These are phyloP conservation scores for Suhomyces atakaporum DNA, from an alignment of 1,139 yeast species.

Conservation along the genomic window DNA sequence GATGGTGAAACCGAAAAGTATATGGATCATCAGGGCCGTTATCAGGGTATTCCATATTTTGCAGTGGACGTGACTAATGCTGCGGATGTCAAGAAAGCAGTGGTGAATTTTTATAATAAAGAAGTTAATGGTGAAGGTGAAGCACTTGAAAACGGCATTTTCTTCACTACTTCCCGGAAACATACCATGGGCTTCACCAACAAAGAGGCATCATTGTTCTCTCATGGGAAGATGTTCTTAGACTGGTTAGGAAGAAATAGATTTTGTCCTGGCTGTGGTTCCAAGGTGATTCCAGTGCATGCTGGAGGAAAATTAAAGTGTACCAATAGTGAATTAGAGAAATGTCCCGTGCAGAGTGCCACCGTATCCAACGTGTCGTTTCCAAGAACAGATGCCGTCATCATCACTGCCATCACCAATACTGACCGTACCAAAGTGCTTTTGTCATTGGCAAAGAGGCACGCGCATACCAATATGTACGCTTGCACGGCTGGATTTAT, in stretches of 20 bases:
- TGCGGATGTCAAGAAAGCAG: slow-evolving; percentile 24
- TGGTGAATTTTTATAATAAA: slow-evolving; percentile 19
- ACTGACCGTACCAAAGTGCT: slow-evolving; percentile 61
- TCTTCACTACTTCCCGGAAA: slow-evolving; percentile 37
- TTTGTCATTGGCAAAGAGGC: slow-evolving; percentile 67
- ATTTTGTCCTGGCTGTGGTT: slow-evolving; percentile 90
- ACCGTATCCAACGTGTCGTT: slow-evolving; percentile 65
- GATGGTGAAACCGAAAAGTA: slow-evolving; percentile 30
- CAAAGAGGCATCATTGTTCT: slow-evolving; percentile 64
- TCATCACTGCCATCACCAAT: slow-evolving; percentile 77
- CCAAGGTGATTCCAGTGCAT: slow-evolving; percentile 64
- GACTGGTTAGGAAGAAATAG: slow-evolving; percentile 81
- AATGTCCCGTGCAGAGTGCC: slow-evolving; percentile 58
- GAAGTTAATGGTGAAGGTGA: slow-evolving; percentile 3
- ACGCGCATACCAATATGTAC: slow-evolving; percentile 54
- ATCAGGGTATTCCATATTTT: slow-evolving; percentile 73
- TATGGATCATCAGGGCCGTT: slow-evolving; percentile 49
- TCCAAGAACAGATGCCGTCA: slow-evolving; percentile 90
- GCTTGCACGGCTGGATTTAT: slow-evolving; percentile 92
- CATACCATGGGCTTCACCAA: slow-evolving; percentile 37
- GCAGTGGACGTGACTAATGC: slow-evolving; percentile 65
- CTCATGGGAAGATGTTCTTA: slow-evolving; percentile 81
- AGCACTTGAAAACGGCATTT: slow-evolving; percentile 23
- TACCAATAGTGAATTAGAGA: slow-evolving; percentile 38
- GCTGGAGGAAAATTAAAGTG: slow-evolving; percentile 84